Base-by-base conservation (phyloP, 2,329 filamentous ascomycete genomes). In the Aquanectria penicillioides region DNA sequence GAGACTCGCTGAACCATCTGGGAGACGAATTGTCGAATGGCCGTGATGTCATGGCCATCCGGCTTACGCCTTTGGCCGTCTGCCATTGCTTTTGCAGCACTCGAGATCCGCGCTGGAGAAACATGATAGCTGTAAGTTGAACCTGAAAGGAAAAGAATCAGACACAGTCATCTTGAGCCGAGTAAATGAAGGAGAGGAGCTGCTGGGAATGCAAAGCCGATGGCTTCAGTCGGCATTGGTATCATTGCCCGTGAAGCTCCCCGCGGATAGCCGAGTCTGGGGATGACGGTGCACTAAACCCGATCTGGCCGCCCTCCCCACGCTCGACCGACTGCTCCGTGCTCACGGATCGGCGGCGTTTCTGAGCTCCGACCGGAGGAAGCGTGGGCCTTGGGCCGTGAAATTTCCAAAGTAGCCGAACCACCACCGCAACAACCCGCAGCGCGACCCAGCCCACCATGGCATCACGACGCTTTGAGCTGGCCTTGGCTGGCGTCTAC, bases 1-100 rank as follows among this genome's bases (percentile, higher is more conserved):
- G 75, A 15, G 83, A 82, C 37, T 80, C 78, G 61, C 85, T 83
- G 68, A 87, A 86, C 59, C 77, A 78, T 67, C 81, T 78, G 23
- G 74, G 66, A 57, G 70, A 65, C 46, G 70, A 69, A 44, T 65
- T 71, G 62, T 70, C 66, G 58, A 61, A 61, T 52, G 65, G 69
- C 68, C 59, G 57, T 48, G 66, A 64, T 61, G 70, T 61, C 61
- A 72, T 66, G 50, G 72, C 69, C 66, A 76, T 70, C 59, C 72
- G 76, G 64, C 73, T 68, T 58, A 78, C 65, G 65, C 75, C 73
- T 57, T 72, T 79, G 67, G 77, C 80, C 47, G 79, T 71, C 60
- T 75, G 80, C 79, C 81, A 82, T 80, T 85, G 83, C 62, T 77
- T 78, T 62, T 79, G 78, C 61, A 86, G 70, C 57, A 77, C 76